Percentiles rank a stretch among this genome's conserved stretches.
phyloP scores from a whole-genome alignment of 495 filamentous ascomycete genomes.

The Penicillium manginii region DNA sequence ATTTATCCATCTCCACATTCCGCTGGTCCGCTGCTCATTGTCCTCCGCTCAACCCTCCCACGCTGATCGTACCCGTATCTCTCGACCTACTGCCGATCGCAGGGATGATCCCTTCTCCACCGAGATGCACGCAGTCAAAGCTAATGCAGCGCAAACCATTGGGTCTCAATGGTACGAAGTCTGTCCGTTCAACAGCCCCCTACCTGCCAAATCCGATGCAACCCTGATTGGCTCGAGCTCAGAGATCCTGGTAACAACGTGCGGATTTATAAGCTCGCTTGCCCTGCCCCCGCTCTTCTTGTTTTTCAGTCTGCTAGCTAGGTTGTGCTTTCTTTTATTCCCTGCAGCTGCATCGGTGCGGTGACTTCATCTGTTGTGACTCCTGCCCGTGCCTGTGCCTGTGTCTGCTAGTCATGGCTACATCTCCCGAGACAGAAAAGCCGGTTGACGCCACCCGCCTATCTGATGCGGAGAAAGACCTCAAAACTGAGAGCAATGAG shows the following conservation, averaged over 20 bases:
- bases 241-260: too few relatives aligned
- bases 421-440: constrained; percentile 16
- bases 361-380: neutral
- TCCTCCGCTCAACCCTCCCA: neutral
- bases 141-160: neutral
- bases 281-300: constrained; percentile 7
- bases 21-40: neutral
- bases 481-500: constrained; percentile 4
- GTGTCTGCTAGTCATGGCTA: constrained; percentile 18
- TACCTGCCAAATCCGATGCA: neutral
- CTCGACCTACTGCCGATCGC: neutral
- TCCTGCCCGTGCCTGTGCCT: neutral
- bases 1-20: neutral
- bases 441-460: constrained; percentile 11
- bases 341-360: neutral
- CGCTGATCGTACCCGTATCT: neutral
- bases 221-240: constrained; percentile 1
- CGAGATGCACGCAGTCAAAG: neutral
- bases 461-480: constrained; percentile 30
- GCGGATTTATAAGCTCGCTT: constrained; percentile 23
- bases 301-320: neutral
- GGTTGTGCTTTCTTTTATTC: neutral
- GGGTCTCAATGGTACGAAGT: neutral
- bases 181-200: neutral
- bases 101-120: constrained; percentile 9